A percentile compares a stretch with the other conserved stretches of the same genome.
Conservation (phyloP, 1,284 basidiomycete genomes). For the Microbotryum saponariae region DNA sequence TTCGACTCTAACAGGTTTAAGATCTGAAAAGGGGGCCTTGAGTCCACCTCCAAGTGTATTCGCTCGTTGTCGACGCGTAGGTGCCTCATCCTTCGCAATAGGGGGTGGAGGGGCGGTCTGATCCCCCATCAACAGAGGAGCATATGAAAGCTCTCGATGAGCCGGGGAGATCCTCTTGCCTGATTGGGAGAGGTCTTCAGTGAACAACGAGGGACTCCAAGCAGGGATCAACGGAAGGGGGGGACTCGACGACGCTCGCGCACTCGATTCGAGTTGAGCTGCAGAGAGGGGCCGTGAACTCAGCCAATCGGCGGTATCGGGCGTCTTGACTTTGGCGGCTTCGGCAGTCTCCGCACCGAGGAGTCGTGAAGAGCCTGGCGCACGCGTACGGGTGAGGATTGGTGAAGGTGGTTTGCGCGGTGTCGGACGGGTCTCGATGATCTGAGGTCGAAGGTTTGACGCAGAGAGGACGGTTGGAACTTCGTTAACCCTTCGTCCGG, state of each 20-base stretch:
- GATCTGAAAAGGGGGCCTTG: neutral
- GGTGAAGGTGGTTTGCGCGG: neutral
- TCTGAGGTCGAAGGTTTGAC: neutral
- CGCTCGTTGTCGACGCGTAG: conserved; percentile 8
- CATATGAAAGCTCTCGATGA: conserved; percentile 1
- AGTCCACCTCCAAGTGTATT: conserved; percentile 13
- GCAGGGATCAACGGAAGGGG: no score
- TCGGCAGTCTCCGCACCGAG: neutral
- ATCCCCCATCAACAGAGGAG: neutral
- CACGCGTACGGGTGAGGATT: neutral
- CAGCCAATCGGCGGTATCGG: no score
- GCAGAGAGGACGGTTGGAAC: neutral
- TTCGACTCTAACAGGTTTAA: conserved; percentile 3
- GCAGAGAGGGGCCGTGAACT: no score
- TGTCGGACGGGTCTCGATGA: neutral
- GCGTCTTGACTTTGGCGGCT: no score
- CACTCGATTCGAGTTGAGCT: no score
- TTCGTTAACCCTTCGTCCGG: no score
- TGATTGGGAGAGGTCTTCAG: no score
- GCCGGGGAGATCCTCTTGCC: no score
- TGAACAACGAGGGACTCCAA: no score
- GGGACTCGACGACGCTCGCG: no score
- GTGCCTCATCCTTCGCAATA: neutral
- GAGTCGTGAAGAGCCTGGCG: conserved; percentile 5
- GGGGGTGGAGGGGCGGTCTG: neutral